Evolutionary conservation across 2,329 filamentous ascomycete species (phyloP).

Genomic region (Trichophyton simii): DNA sequence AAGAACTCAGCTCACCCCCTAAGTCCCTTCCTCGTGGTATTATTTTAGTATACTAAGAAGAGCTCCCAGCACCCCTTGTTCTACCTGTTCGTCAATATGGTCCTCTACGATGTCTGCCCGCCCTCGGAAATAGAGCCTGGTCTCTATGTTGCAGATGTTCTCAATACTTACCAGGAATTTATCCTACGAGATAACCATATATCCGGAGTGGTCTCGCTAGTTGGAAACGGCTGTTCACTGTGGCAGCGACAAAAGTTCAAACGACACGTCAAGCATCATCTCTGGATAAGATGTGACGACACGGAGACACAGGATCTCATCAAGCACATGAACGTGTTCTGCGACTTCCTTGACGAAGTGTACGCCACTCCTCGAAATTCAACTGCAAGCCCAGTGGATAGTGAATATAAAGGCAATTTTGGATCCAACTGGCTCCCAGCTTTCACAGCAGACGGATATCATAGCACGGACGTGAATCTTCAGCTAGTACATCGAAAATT

Average conservation of each 20-base stretch:
- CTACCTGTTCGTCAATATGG: no score
- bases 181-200: neutral
- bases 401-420: neutral
- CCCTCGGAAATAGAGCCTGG: neutral
- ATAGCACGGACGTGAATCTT: neutral
- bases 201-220: neutral
- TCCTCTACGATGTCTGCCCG: neutral
- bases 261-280: slow-evolving; percentile 17
- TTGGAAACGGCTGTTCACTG: neutral
- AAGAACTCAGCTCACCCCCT: no score
- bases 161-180: neutral
- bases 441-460: neutral
- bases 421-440: neutral
- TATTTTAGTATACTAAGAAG: no score
- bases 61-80: no score
- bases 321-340: slow-evolving; percentile 16
- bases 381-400: neutral
- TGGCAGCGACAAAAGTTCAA: slow-evolving; percentile 6
- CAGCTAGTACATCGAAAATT: neutral
- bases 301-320: slow-evolving; percentile 21
- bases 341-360: slow-evolving; percentile 19
- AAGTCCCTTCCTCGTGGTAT: no score
- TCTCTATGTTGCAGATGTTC: neutral
- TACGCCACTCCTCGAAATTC: slow-evolving; percentile 6
- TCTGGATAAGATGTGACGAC: slow-evolving; percentile 21